phyloP scores from a whole-genome alignment of 495 filamentous ascomycete genomes.

The Hypomontagnella monticulosa region DNA sequence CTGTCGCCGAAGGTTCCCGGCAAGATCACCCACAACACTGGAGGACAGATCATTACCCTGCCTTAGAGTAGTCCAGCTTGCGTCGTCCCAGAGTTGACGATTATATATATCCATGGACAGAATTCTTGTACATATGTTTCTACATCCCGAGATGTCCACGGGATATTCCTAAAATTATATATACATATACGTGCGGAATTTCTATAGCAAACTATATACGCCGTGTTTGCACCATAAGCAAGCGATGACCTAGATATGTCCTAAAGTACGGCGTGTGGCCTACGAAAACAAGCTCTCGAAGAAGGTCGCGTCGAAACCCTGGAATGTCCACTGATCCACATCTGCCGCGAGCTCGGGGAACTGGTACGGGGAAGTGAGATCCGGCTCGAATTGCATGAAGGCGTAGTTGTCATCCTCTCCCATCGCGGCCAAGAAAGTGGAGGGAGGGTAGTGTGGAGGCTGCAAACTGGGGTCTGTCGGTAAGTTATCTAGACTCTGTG shows the following conservation, averaged over 20 bases:
- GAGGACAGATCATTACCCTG: slow-evolving; percentile 35
- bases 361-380: slow-evolving; percentile 13
- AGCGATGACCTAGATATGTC: background rate
- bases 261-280: background rate
- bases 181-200: slow-evolving; percentile 28
- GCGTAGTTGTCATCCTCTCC: slow-evolving; percentile 40
- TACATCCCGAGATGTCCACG: slow-evolving; percentile 8
- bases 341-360: slow-evolving; percentile 47
- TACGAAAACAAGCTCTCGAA: slow-evolving; percentile 46
- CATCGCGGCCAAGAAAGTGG: slow-evolving; percentile 12
- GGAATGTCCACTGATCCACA: slow-evolving; percentile 55
- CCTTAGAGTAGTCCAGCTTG: slow-evolving; percentile 19
- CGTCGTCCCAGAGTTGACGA: slow-evolving; percentile 5
- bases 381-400: slow-evolving; percentile 49
- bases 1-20: slow-evolving; percentile 17
- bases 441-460: background rate
- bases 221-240: too few relatives aligned
- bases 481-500: background rate
- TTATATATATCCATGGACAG: slow-evolving; percentile 10
- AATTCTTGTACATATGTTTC: slow-evolving; percentile 42
- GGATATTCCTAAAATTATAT: slow-evolving; percentile 29
- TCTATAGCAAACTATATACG: background rate
- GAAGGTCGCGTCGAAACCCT: slow-evolving; percentile 53
- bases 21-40: slow-evolving; percentile 29
- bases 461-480: slow-evolving; percentile 14